Percentiles rank a stretch among this genome's conserved stretches.
Evolutionary conservation across 305 asterid species (phyloP).

Genomic region (Fraxinus floribunda): DNA sequence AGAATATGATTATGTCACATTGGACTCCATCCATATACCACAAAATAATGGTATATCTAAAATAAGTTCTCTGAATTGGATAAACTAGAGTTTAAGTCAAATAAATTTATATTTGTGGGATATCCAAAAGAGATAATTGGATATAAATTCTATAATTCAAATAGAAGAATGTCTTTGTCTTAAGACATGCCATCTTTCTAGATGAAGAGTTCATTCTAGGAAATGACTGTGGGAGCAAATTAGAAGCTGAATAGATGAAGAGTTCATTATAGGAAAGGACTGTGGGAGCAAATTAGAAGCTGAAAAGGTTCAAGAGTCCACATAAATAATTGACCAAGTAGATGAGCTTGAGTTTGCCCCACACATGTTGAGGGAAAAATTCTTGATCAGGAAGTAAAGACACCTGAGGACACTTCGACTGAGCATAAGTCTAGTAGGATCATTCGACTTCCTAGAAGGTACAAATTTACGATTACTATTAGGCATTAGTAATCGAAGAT

Average conservation of each 20-base stretch:
- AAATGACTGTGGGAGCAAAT: neutral
- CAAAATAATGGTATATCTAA: too few species aligned
- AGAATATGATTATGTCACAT: too few species aligned
- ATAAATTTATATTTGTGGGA: too few species aligned
- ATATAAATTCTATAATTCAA: too few species aligned
- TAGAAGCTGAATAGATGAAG: neutral
- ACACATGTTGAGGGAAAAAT: neutral
- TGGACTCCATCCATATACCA: too few species aligned
- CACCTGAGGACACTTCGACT: neutral
- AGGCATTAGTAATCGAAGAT: too few species aligned
- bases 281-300: neutral
- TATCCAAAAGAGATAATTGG: too few species aligned
- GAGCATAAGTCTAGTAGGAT: neutral
- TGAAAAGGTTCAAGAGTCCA: neutral
- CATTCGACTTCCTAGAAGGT: neutral
- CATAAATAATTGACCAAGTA: neutral
- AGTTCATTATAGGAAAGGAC: too few species aligned
- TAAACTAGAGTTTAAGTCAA: too few species aligned
- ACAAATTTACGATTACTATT: too few species aligned
- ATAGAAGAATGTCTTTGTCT: neutral
- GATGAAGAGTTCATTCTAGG: neutral
- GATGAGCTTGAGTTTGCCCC: neutral
- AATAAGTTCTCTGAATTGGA: too few species aligned
- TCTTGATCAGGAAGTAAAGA: neutral
- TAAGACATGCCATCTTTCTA: neutral